Base-by-base conservation (phyloP, 352 stramenopile species). In the Peronospora farinosa region DNA sequence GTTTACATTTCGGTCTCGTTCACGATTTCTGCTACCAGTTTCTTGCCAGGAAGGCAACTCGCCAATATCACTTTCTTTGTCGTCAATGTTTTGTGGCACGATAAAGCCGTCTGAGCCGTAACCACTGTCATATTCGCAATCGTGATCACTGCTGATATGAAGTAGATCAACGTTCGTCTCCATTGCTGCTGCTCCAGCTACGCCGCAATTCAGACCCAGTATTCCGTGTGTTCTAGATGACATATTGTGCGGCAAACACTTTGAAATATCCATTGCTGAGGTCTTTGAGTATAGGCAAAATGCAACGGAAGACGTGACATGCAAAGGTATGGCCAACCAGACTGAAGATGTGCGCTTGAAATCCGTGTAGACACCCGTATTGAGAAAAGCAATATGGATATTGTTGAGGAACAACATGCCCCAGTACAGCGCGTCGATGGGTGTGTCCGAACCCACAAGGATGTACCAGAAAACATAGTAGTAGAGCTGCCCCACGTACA, bases 391-490 rank as follows among this genome's bases (percentile, higher is more conserved):
- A 33, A 93, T 90, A 41, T 93, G 83, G 13, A 93, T 56, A 37
- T 92, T 92, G 61, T 88, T 93, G 11, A 90, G 56, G 4, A 91
- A 54, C 21, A 93, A 54, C 83, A 90, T 91, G 1, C 69, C 76
- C 77, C 80, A 91, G 44, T 93, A 93, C 1, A 92, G 57, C 39
- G 59, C 56, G 37, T 93, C 83, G 30, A 93, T 91, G 2, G 83
- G 83, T 13, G 76, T 77, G 48, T 93, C 83, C 0, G 74, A 84
- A 11, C 80, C 77, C 5, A 93, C 83, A 13, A 93, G 57, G 42
- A 91, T 82, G 62, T 93, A 93, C 83, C 83, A 93, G 54, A 90
- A 93, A 8, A 88, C 60, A 49, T 93, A 93, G 54, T 90, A 93
- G 46, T 93, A 93, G 5, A 93, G 63, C 55, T 93, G 83, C 2